Evolutionary conservation across 2,329 filamentous ascomycete species (phyloP).

Genomic region (Harringtonia lauricola): DNA sequence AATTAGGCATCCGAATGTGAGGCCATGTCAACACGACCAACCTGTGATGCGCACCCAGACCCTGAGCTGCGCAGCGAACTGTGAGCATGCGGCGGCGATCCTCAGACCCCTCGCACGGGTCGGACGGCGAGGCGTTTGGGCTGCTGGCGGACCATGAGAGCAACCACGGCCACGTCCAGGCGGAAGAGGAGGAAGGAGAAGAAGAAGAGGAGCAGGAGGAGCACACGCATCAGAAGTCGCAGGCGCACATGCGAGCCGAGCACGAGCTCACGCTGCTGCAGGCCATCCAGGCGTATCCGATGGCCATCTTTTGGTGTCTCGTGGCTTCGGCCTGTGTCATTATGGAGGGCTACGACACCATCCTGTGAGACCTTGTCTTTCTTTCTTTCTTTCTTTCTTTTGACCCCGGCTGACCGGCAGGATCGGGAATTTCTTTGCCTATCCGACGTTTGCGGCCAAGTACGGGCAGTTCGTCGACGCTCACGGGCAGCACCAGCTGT

Average conservation of each 20-base stretch:
- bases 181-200: not conserved
- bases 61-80: too few species aligned
- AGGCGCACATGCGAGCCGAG: not conserved
- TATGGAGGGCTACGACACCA: constrained; percentile 16
- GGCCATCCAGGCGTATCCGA: constrained; percentile 11
- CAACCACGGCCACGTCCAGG: too few species aligned
- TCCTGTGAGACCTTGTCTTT: constrained; percentile 6
- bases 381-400: not conserved
- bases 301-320: constrained; percentile 11
- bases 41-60: too few species aligned
- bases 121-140: too few species aligned
- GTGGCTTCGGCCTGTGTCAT: constrained; percentile 11
- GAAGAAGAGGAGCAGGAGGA: too few species aligned
- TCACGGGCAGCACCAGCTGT: constrained; percentile 25
- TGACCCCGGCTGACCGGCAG: not conserved
- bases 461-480: constrained; percentile 19
- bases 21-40: too few species aligned
- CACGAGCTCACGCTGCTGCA: constrained; percentile 12
- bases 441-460: constrained; percentile 13
- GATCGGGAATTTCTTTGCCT: constrained; percentile 14
- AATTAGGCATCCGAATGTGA: too few species aligned
- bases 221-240: too few species aligned
- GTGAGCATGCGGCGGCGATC: not conserved
- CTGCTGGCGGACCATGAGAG: too few species aligned
- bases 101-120: too few species aligned